Conservation (phyloP, 352 stramenopile species). For the Nothophytophthora sp. region DNA sequence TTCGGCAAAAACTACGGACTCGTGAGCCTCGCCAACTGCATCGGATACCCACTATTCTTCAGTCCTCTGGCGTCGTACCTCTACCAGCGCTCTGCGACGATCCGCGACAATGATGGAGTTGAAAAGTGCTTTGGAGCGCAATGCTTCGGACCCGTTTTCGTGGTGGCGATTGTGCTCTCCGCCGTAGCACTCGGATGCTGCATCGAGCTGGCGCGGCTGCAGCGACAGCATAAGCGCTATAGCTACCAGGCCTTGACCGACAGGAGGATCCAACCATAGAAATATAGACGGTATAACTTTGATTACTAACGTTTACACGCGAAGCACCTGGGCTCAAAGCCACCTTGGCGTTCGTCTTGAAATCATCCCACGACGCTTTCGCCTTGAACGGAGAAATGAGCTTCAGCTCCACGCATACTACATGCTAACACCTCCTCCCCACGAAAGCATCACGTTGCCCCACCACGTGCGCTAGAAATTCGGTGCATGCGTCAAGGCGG, state of each 20-base stretch:
- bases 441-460: too few relatives aligned
- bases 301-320: neutral
- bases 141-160: conserved; percentile 72
- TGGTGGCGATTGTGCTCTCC: conserved; percentile 59
- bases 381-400: too few relatives aligned
- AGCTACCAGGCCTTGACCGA: too few relatives aligned
- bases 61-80: conserved; percentile 75
- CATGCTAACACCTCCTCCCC: too few relatives aligned
- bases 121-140: conserved; percentile 61
- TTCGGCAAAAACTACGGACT: conserved; percentile 89
- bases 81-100: conserved; percentile 48
- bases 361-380: too few relatives aligned
- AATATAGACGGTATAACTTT: too few relatives aligned
- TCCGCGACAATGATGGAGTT: conserved; percentile 17
- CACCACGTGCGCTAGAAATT: too few relatives aligned
- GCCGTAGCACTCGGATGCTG: conserved; percentile 53
- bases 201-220: conserved; percentile 38
- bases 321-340: too few relatives aligned
- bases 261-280: too few relatives aligned
- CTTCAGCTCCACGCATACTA: too few relatives aligned
- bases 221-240: conserved; percentile 28
- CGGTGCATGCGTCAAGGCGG: too few relatives aligned
- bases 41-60: conserved; percentile 80
- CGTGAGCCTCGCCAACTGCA: conserved; percentile 78
- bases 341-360: too few relatives aligned